Evolutionary conservation across 2,329 filamentous ascomycete genomes (phyloP).

Genomic region (Epichloe festucae): DNA sequence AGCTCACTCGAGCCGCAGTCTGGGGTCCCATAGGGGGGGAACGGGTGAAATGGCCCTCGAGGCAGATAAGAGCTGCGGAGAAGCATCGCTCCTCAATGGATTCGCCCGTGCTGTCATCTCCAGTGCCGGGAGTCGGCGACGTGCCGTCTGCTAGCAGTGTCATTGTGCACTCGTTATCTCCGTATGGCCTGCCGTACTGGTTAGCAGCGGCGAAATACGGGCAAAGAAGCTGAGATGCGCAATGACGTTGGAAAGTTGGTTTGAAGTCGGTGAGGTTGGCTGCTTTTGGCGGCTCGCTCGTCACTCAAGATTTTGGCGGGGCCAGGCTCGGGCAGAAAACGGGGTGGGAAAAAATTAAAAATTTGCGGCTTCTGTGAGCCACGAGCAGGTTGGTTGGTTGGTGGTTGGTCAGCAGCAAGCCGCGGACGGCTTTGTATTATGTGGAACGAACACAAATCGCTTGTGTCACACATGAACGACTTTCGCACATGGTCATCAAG

Average conservation of each 20-base stretch:
- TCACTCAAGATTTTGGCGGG: constrained; percentile 4
- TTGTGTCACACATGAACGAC: too few species aligned
- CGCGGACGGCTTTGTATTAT: neutral
- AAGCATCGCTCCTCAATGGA: constrained; percentile 53
- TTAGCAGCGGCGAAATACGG: neutral
- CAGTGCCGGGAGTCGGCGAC: constrained; percentile 7
- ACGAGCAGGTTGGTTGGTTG: neutral
- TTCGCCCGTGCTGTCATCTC: constrained; percentile 19
- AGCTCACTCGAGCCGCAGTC: constrained; percentile 40
- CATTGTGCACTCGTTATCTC: constrained; percentile 9
- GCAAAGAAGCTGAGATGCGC: neutral
- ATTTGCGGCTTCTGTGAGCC: neutral
- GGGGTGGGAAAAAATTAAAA: constrained; percentile 6
- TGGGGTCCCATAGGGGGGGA: constrained; percentile 41
- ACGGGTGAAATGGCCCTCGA: constrained; percentile 48
- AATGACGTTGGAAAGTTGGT: neutral
- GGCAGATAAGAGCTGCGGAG: constrained; percentile 44
- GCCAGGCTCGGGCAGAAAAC: constrained; percentile 1
- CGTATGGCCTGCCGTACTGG: neutral
- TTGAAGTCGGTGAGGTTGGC: neutral
- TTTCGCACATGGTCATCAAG: too few species aligned
- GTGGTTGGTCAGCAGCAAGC: neutral
- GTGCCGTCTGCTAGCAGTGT: constrained; percentile 15
- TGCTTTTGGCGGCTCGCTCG: neutral
- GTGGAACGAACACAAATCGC: neutral